These are phyloP conservation scores for Lobosporangium transversale DNA, from an alignment of 192 early-diverging fungal genomes.

Conservation along the genomic window DNA sequence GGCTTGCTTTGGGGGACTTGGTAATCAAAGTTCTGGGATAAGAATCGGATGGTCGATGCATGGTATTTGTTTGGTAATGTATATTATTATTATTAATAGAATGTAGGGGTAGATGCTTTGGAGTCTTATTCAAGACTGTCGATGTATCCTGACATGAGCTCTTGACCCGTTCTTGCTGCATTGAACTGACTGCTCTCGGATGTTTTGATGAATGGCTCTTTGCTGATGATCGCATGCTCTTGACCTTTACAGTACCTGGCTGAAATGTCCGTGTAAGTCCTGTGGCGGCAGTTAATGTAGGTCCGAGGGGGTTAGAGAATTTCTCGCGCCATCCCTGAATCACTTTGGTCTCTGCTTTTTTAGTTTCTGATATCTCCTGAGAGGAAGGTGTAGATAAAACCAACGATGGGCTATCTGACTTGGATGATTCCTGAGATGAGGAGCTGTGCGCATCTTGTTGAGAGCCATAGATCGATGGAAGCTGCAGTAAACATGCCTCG, in stretches of 20 bases:
- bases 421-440: neutral
- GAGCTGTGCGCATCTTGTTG: too few relatives aligned
- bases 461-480: neutral
- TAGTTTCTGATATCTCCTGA: neutral
- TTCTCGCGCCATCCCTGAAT: slow-evolving; percentile 47
- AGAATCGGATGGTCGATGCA: neutral
- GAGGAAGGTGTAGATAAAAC: neutral
- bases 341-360: slow-evolving; percentile 26
- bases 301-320: slow-evolving; percentile 21
- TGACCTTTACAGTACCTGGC: neutral
- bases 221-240: neutral
- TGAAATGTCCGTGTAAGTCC: slow-evolving; percentile 34
- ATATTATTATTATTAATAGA: neutral
- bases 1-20: neutral
- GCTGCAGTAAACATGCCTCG: neutral
- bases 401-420: neutral
- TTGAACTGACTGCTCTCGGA: too few relatives aligned
- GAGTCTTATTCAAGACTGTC: neutral
- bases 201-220: too few relatives aligned
- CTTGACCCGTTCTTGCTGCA: too few relatives aligned
- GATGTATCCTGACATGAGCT: neutral
- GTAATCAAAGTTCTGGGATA: neutral
- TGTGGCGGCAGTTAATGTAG: neutral
- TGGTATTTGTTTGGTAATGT: neutral
- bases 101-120: neutral